Percentiles rank a stretch among this genome's conserved stretches.
Evolutionary conservation across 176 grass and related monocot genomes (phyloP).

Genomic region (Pontederia crassipes): DNA sequence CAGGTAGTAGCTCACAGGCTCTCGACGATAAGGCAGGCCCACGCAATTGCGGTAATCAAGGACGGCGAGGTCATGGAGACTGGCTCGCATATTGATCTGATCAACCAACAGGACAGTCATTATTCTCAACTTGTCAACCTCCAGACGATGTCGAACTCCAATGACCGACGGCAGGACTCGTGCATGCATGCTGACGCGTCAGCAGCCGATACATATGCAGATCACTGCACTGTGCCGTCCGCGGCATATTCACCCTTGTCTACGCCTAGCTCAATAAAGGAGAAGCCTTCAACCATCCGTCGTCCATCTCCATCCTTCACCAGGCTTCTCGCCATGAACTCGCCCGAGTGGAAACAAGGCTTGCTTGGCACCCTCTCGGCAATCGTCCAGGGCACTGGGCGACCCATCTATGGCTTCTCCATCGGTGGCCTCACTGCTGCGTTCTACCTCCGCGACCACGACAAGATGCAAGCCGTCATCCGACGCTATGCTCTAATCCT

Average conservation of each 20-base stretch:
- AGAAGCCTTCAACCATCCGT: not conserved
- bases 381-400: constrained; percentile 71
- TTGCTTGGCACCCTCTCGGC: constrained; percentile 63
- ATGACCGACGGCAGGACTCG: constrained; percentile 70
- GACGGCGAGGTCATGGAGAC: constrained; percentile 67
- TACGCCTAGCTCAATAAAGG: constrained; percentile 7
- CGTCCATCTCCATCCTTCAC: constrained; percentile 67
- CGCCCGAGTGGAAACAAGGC: constrained; percentile 88
- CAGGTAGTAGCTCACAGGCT: constrained; percentile 98
- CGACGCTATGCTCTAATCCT: constrained; percentile 67
- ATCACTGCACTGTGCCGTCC: constrained; percentile 47
- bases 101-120: constrained; percentile 45
- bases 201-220: constrained; percentile 51
- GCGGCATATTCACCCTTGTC: constrained; percentile 68
- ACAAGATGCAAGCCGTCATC: constrained; percentile 75
- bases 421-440: constrained; percentile 90
- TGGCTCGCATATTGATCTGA: constrained; percentile 79
- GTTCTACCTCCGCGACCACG: constrained; percentile 68
- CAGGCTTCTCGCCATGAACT: constrained; percentile 91
- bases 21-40: constrained; percentile 84
- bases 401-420: constrained; percentile 81
- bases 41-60: constrained; percentile 87
- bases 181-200: constrained; percentile 62
- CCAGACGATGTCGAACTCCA: constrained; percentile 82
- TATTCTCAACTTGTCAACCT: constrained; percentile 88